phyloP scores from a whole-genome alignment of 2,329 filamentous ascomycete species.

The Aaosphaeria arxii region DNA sequence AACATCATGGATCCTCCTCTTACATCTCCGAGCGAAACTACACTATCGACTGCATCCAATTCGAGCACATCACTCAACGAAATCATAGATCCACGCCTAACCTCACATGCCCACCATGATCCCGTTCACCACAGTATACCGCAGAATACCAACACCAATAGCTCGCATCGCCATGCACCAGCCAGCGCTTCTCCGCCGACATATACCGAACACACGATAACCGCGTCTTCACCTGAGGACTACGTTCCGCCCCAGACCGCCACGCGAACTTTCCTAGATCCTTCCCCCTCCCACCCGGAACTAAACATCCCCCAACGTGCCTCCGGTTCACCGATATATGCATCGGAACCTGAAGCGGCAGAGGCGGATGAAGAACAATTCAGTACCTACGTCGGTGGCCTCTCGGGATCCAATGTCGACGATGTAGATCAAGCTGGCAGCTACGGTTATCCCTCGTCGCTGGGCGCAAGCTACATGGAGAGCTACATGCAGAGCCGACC shows the following conservation, averaged over 20 bases:
- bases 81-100: conserved; percentile 30
- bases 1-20: conserved; percentile 23
- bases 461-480: conserved; percentile 37
- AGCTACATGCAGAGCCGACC: conserved; percentile 36
- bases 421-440: conserved; percentile 32
- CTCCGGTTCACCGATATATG: conserved; percentile 19
- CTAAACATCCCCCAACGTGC: conserved; percentile 13
- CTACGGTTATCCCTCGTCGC: conserved; percentile 31
- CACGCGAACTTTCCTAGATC: conserved; percentile 23
- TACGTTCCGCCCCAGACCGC: conserved; percentile 14
- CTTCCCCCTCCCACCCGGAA: conserved; percentile 11
- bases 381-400: conserved; percentile 34
- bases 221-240: conserved; percentile 6
- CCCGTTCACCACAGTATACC: conserved; percentile 31
- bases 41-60: conserved; percentile 24
- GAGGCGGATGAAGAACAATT: conserved; percentile 20
- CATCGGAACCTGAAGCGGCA: conserved; percentile 9
- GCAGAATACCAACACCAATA: conserved; percentile 13
- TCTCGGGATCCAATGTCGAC: conserved; percentile 30
- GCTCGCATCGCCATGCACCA: conserved; percentile 1
- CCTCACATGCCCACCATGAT: conserved; percentile 13
- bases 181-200: conserved; percentile 20
- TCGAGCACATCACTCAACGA: conserved; percentile 18
- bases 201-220: conserved; percentile 13
- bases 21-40: conserved; percentile 27